Conservation (phyloP, 2,329 filamentous ascomycete genomes). For the Talaromyces marneffei region DNA sequence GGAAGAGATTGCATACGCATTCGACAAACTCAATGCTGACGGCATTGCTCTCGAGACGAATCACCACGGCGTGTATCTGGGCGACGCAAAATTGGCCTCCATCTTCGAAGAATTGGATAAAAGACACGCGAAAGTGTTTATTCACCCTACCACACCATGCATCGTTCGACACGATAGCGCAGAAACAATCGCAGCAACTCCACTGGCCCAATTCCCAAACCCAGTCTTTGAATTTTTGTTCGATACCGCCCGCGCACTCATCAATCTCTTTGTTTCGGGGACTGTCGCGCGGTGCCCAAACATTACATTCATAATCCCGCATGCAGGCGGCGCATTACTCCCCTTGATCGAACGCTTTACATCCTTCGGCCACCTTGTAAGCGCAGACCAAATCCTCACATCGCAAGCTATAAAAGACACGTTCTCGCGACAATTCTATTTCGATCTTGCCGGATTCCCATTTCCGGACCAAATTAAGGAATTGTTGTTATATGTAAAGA, state of each 20-base stretch:
- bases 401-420: constrained; percentile 2
- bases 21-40: constrained; percentile 39
- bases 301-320: constrained; percentile 21
- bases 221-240: constrained; percentile 27
- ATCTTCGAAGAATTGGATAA: constrained; percentile 47
- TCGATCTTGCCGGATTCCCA: constrained; percentile 49
- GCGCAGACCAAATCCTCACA: constrained; percentile 13
- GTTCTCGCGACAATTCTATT: constrained; percentile 42
- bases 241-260: constrained; percentile 22
- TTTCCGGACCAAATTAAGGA: constrained; percentile 48
- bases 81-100: constrained; percentile 40
- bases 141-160: constrained; percentile 45
- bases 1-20: constrained; percentile 43
- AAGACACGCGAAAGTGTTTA: constrained; percentile 46
- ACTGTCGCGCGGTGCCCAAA: constrained; percentile 19
- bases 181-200: constrained; percentile 18
- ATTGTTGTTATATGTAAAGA: constrained; percentile 39
- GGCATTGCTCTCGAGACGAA: constrained; percentile 51
- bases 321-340: constrained; percentile 29
- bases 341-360: constrained; percentile 22
- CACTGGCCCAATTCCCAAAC: constrained; percentile 15
- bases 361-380: constrained; percentile 16
- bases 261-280: constrained; percentile 22
- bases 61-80: constrained; percentile 49
- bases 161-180: not conserved